Evolutionary conservation across 2,329 filamentous ascomycete species (phyloP).

Genomic region (Claviceps pusilla): DNA sequence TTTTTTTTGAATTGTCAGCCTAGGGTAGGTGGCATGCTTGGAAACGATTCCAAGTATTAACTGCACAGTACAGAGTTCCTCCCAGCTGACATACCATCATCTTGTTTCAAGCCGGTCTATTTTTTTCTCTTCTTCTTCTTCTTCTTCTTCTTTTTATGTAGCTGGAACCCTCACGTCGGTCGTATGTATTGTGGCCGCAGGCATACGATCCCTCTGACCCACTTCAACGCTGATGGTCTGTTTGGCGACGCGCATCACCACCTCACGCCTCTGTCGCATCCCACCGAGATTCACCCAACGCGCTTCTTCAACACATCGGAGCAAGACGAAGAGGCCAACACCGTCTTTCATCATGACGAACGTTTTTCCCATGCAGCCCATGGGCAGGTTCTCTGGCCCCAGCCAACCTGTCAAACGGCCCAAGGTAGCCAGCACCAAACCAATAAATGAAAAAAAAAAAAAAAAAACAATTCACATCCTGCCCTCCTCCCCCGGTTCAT

Average conservation of each 20-base stretch:
- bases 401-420: slow-evolving; percentile 61
- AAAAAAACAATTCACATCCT: neutral
- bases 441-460: neutral
- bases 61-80: neutral
- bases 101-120: neutral
- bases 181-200: neutral
- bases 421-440: slow-evolving; percentile 31
- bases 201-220: too few species aligned
- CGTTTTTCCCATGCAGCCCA: slow-evolving; percentile 53
- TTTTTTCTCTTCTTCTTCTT: too few species aligned
- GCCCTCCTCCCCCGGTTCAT: neutral
- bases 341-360: slow-evolving; percentile 12
- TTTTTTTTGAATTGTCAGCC: too few species aligned
- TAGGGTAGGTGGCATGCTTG: neutral
- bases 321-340: neutral
- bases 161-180: neutral
- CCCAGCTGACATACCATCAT: neutral
- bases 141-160: too few species aligned
- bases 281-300: neutral
- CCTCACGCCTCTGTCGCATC: neutral
- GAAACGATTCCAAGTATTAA: neutral
- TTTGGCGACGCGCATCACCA: neutral
- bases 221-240: neutral
- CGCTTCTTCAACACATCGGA: neutral
- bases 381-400: slow-evolving; percentile 50